phyloP scores from a whole-genome alignment of 2,329 filamentous ascomycete species.

The Aureobasidium namibiae region DNA sequence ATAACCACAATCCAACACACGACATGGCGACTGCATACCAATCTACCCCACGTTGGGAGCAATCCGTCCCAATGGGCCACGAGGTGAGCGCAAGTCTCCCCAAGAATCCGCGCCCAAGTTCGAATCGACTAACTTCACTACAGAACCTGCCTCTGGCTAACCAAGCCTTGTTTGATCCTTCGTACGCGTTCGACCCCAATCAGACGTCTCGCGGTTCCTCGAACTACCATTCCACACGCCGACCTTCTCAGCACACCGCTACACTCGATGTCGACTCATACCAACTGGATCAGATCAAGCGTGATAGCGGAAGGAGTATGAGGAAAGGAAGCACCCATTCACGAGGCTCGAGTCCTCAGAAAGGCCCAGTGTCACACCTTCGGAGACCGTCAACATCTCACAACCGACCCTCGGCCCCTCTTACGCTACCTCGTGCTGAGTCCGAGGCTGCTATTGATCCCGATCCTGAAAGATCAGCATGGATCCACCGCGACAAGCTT shows the following conservation, averaged over 20 bases:
- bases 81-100: background rate
- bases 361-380: background rate
- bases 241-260: conserved; percentile 3
- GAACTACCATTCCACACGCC: background rate
- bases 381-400: conserved; percentile 5
- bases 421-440: background rate
- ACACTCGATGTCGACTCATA: conserved; percentile 5
- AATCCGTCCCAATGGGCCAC: conserved; percentile 2
- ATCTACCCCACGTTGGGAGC: conserved; percentile 12
- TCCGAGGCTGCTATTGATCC: background rate
- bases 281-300: conserved; percentile 6
- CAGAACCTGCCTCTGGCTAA: background rate
- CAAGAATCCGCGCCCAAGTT: background rate
- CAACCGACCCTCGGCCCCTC: background rate
- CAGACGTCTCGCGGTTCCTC: background rate
- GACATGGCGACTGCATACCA: conserved; percentile 12
- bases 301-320: conserved; percentile 3
- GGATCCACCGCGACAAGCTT: conserved; percentile 81
- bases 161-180: background rate
- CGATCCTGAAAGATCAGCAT: conserved; percentile 55
- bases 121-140: background rate
- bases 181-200: conserved; percentile 1
- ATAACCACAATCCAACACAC: background rate
- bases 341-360: background rate
- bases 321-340: conserved; percentile 1